These are phyloP conservation scores for Quercus phellos DNA, from an alignment of 331 rosid species.

Conservation along the genomic window DNA sequence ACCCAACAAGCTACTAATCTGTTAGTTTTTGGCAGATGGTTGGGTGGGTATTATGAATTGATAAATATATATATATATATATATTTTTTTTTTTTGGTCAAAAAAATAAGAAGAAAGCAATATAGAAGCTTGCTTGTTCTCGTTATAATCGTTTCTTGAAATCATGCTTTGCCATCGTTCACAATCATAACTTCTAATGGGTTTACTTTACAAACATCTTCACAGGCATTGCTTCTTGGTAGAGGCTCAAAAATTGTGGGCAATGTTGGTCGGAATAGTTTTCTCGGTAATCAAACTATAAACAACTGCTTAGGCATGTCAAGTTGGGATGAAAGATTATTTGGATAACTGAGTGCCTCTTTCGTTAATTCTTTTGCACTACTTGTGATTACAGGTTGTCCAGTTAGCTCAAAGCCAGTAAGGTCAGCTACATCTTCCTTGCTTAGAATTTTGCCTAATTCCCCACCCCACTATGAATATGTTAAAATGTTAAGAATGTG, in stretches of 20 bases:
- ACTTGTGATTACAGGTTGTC: conserved; percentile 17
- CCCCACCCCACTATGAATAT: neutral
- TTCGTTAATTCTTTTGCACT: neutral
- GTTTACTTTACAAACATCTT: neutral
- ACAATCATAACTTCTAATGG: neutral
- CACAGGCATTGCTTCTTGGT: conserved; percentile 18
- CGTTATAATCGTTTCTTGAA: too few species aligned
- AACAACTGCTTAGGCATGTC: neutral
- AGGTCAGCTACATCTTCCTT: conserved; percentile 15
- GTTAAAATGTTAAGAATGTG: neutral
- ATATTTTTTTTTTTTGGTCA: too few species aligned
- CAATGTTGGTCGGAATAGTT: conserved; percentile 7
- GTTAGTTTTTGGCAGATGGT: too few species aligned
- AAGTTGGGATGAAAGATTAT: conserved; percentile 2
- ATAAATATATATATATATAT: too few species aligned
- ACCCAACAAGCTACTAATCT: too few species aligned
- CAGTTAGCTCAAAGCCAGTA: conserved; percentile 2
- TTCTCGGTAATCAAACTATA: conserved; percentile 8
- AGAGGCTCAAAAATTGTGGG: conserved; percentile 14
- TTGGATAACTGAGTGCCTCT: neutral
- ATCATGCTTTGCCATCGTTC: neutral
- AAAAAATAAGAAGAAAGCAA: too few species aligned
- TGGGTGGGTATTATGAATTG: too few species aligned
- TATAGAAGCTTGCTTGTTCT: too few species aligned
- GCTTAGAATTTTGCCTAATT: neutral